phyloP scores from a whole-genome alignment of 345 rosid species.

The Eucalyptus cloeziana region DNA sequence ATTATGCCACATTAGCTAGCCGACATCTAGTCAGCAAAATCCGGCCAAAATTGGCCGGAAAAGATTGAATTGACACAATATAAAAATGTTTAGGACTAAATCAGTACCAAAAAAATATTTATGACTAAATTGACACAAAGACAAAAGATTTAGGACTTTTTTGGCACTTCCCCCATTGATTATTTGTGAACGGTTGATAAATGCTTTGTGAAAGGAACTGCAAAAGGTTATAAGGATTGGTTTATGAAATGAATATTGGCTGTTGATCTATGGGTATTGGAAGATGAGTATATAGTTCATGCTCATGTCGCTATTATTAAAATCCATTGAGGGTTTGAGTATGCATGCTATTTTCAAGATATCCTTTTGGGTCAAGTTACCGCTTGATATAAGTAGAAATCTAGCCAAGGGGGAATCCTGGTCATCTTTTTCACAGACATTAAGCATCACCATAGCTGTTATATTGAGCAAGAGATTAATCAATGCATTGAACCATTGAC shows the following conservation, averaged over 20 bases:
- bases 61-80: too few relatives aligned
- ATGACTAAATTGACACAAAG: too few relatives aligned
- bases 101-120: too few relatives aligned
- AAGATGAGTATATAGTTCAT: not conserved
- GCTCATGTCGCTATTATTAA: not conserved
- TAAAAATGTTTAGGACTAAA: too few relatives aligned
- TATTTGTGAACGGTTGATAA: not conserved
- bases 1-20: too few relatives aligned
- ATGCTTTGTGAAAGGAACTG: not conserved
- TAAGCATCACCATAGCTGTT: not conserved
- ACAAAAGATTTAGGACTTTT: too few relatives aligned
- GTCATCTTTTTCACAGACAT: not conserved
- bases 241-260: not conserved
- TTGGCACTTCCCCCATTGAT: too few relatives aligned
- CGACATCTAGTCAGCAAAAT: too few relatives aligned
- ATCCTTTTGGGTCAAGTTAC: not conserved
- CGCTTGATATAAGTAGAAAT: not conserved
- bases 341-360: not conserved
- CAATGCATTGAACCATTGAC: not conserved
- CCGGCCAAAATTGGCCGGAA: too few relatives aligned
- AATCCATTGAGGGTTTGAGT: not conserved
- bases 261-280: not conserved
- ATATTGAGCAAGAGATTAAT: not conserved
- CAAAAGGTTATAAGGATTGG: not conserved
- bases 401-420: rapidly evolving